Base-by-base conservation (phyloP, 805 yeast genomes). In the Candida germanica region DNA sequence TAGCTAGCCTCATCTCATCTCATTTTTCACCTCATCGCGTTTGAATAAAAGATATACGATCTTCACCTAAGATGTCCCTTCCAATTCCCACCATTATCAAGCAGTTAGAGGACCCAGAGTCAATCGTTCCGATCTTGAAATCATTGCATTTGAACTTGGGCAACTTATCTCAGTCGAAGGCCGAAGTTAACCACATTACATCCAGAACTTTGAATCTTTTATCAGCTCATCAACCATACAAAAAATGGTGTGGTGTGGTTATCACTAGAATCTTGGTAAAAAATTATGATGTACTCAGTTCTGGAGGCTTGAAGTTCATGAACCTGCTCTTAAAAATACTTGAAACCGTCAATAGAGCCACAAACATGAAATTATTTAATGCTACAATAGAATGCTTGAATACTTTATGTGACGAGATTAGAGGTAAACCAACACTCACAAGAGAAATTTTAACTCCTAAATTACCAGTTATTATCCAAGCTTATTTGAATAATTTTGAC, bases 401-500 rank as follows among this genome's bases (percentile, higher is more conserved):
- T 27, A 52, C 51, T 38, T 50, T 73, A 2, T 65, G 74, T 38
- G 58, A 62, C 30, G 63, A 71, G 31, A 79, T 82, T 39, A 76
- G 84, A 53, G 91, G 87, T 2, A 88, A 88, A 52, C 87, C 95
- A 1, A 80, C 88, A 1, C 69, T 91, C 27, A 81, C 91, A 3
- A 75, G 97, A 54, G 96, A 88, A 52, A 65, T 83, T 6, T 70
- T 87, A 38, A 85, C 95, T 2, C 94, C 96, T 6, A 80, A 80
- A 48, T 64, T 91, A 39, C 77, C 85, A 7, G 66, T 69, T 2
- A 75, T 83, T 28, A 75, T 87, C 39, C 58, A 73, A 12, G 56
- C 72, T 5, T 66, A 80, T 33, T 50, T 87, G 37, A 77, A 70
- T 3, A 54, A 56, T 29, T 26, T 67, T 11, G 56, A 50, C 20